A percentile compares a stretch with the other conserved stretches of the same genome.
These are phyloP conservation scores for Pyrus hybrid DNA, from an alignment of 331 rosid species.

Conservation along the genomic window DNA sequence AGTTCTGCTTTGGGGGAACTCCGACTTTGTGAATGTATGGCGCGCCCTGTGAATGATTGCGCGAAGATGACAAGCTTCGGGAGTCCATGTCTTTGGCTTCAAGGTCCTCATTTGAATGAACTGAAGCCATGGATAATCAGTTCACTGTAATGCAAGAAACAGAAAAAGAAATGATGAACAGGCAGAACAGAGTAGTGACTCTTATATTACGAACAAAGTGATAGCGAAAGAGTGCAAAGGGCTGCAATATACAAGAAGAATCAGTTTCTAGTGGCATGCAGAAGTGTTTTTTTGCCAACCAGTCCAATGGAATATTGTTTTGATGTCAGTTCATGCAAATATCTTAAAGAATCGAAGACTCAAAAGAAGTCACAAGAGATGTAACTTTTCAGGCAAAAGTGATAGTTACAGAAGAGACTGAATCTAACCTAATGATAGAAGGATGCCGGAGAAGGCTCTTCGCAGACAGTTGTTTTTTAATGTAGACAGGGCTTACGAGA, in stretches of 20 bases:
- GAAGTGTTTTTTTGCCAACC: conserved; percentile 2
- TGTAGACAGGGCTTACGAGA: conserved; percentile 8
- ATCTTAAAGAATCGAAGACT: not conserved
- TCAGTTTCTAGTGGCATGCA: conserved; percentile 11
- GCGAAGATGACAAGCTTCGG: conserved; percentile 31
- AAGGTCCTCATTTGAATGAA: conserved; percentile 25
- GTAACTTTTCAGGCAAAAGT: not conserved
- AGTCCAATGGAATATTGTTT: not conserved
- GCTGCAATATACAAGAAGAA: not conserved
- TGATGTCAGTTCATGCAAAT: not conserved
- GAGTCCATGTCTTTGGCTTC: conserved; percentile 34
- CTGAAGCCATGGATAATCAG: conserved; percentile 29
- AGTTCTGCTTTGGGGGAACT: conserved; percentile 73
- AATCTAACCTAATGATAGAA: conserved; percentile 28
- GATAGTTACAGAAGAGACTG: conserved; percentile 9
- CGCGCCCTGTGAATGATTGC: conserved; percentile 8
- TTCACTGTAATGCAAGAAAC: conserved; percentile 24
- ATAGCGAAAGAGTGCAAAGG: not conserved
- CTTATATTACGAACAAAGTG: not conserved
- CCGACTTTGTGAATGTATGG: conserved; percentile 58
- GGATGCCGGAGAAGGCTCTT: conserved; percentile 17
- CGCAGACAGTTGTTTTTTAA: conserved; percentile 12
- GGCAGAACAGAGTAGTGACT: not conserved
- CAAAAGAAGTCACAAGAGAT: not conserved
- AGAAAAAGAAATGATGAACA: conserved; percentile 1